Evolutionary conservation across 306 rosid genomes (phyloP).

Genomic region (Vigna trinervia): DNA sequence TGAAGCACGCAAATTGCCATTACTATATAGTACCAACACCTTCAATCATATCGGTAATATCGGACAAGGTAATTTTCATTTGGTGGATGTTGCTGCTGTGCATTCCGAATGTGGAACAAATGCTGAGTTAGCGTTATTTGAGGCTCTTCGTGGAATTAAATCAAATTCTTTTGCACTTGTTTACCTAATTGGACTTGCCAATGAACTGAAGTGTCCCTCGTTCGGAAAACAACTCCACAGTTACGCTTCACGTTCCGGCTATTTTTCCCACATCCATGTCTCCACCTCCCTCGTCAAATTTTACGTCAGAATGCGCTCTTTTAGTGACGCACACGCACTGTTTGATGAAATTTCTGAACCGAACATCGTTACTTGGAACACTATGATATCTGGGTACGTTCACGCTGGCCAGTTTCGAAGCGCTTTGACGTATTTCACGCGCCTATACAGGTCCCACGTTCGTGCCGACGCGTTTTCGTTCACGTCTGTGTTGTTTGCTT

Average conservation of each 20-base stretch:
- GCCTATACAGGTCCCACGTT: conserved; percentile 53
- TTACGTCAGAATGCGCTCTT: conserved; percentile 42
- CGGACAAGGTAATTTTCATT: conserved; percentile 1
- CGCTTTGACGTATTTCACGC: conserved; percentile 53
- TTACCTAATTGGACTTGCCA: conserved; percentile 55
- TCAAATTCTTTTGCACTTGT: conserved; percentile 59
- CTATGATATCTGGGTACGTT: conserved; percentile 68
- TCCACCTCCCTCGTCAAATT: conserved; percentile 56
- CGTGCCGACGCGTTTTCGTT: conserved; percentile 61
- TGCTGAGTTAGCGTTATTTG: conserved; percentile 36
- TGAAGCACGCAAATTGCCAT: conserved; percentile 21
- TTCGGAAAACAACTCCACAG: conserved; percentile 61
- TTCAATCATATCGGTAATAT: not conserved
- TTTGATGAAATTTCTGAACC: conserved; percentile 64
- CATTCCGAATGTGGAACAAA: conserved; percentile 44
- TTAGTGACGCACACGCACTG: conserved; percentile 52
- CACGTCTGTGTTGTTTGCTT: conserved; percentile 63
- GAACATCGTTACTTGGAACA: conserved; percentile 68
- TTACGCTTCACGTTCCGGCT: conserved; percentile 64
- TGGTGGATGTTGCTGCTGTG: conserved; percentile 6
- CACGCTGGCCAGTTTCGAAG: conserved; percentile 53
- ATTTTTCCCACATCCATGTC: conserved; percentile 50
- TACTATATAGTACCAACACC: not conserved
- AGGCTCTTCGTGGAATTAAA: conserved; percentile 45
- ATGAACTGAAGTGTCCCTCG: conserved; percentile 39